A percentile compares a stretch with the other conserved stretches of the same genome.
Conservation (phyloP, 1,284 basidiomycete species). For the Inonotus obliquus region DNA sequence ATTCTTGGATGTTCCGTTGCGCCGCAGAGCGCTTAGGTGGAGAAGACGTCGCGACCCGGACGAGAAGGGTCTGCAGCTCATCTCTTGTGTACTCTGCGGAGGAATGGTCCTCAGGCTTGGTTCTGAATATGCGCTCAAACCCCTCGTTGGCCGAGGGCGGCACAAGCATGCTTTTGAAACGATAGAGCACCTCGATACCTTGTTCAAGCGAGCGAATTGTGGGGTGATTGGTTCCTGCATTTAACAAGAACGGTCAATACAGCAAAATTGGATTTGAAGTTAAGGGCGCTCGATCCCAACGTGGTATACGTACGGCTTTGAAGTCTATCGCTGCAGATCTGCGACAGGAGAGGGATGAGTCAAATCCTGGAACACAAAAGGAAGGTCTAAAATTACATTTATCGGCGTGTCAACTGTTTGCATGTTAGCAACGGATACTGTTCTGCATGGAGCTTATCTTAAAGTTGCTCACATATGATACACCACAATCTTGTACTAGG, state of each 20-base stretch:
- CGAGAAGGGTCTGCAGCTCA: constrained; percentile 48
- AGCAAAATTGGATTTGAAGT: constrained; percentile 16
- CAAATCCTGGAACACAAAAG: background rate
- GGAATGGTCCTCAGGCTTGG: constrained; percentile 48
- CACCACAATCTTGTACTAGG: constrained; percentile 57
- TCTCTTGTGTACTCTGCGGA: constrained; percentile 42
- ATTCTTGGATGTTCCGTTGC: constrained; percentile 3
- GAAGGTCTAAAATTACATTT: constrained; percentile 9
- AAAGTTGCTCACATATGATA: constrained; percentile 56
- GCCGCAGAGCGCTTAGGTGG: background rate
- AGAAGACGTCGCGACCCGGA: constrained; percentile 31
- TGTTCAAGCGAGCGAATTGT: constrained; percentile 58
- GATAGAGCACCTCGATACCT: constrained; percentile 51
- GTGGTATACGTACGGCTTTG: constrained; percentile 10
- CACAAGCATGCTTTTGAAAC: constrained; percentile 54
- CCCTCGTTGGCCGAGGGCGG: constrained; percentile 53
- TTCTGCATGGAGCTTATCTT: background rate
- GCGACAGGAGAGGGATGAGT: background rate
- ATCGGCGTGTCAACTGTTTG: constrained; percentile 17
- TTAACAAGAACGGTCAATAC: background rate
- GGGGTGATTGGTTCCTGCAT: constrained; percentile 58
- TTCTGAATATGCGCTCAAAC: constrained; percentile 51
- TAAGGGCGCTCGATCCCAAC: constrained; percentile 3
- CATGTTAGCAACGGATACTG: background rate
- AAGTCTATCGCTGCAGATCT: constrained; percentile 18